Evolutionary conservation across 805 yeast species (phyloP).

Genomic region (Schizosaccharomyces octosporus): DNA sequence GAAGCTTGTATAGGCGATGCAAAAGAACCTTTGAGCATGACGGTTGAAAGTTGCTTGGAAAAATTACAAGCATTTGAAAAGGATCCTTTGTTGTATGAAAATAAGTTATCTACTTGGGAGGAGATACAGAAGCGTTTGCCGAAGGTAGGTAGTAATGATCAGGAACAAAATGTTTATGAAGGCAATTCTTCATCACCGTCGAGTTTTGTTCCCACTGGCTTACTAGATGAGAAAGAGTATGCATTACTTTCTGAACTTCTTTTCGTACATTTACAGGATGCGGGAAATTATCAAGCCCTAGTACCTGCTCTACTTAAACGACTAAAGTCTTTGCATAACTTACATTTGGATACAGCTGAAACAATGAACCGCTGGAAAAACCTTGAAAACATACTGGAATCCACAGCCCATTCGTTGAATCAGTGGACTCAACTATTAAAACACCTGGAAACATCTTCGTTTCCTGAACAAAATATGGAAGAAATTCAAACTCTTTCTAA

Average conservation of each 20-base stretch:
- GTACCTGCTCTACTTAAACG: not conserved
- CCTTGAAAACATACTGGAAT: not conserved
- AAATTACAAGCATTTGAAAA: not conserved
- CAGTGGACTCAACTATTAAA: not conserved
- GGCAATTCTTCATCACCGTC: not conserved
- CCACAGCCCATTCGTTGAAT: not conserved
- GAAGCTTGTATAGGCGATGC: not conserved
- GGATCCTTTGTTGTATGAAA: not conserved
- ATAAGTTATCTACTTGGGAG: not conserved
- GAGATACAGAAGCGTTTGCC: not conserved
- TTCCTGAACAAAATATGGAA: too few relatives aligned
- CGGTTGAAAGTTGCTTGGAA: not conserved
- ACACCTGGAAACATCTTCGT: not conserved
- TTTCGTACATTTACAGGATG: not conserved
- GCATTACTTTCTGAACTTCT: not conserved
- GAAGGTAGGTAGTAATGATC: not conserved
- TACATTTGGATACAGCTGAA: not conserved
- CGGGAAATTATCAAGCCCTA: not conserved
- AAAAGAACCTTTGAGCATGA: not conserved
- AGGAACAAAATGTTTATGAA: too few relatives aligned
- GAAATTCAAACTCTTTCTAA: too few relatives aligned
- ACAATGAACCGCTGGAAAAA: not conserved
- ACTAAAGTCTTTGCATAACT: not conserved
- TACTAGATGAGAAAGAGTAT: not conserved
- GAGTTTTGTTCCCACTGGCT: not conserved